Evolutionary conservation across 108 stramenopile species (phyloP).

Genomic region (Cyclotella atomus): DNA sequence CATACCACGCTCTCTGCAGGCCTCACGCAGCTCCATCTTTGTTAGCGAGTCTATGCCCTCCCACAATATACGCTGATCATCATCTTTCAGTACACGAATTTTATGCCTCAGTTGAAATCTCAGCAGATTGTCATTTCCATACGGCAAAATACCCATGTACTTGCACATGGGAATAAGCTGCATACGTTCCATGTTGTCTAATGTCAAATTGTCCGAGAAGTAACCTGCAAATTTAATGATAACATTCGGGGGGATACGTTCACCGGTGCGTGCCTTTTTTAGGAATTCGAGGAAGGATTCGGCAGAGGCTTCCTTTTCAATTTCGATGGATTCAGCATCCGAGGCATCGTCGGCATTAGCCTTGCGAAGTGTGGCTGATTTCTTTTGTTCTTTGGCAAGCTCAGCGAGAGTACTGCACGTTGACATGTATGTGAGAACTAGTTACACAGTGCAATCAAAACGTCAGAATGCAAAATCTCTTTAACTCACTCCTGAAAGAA

Average conservation of each 20-base stretch:
- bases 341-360: conserved; percentile 51
- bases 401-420: conserved; percentile 73
- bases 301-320: conserved; percentile 72
- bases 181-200: conserved; percentile 97
- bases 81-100: conserved; percentile 87
- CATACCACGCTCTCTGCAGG: conserved; percentile 98
- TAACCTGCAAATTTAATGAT: conserved; percentile 87
- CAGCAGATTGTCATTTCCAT: conserved; percentile 92
- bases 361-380: conserved; percentile 58
- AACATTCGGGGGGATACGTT: conserved; percentile 84
- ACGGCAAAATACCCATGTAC: conserved; percentile 96
- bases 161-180: conserved; percentile 96
- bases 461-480: too few species aligned
- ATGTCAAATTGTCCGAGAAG: conserved; percentile 96
- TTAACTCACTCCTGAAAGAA: conserved; percentile 95
- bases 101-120: conserved; percentile 94
- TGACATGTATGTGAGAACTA: background rate
- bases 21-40: conserved; percentile 96
- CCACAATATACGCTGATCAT: conserved; percentile 97
- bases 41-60: conserved; percentile 96
- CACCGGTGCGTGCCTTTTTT: conserved; percentile 89
- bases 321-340: conserved; percentile 59
- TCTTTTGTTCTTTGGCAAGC: conserved; percentile 88
- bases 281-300: conserved; percentile 88
- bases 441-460: background rate